Evolutionary conservation across 768 basidiomycete genomes (phyloP), one percentile per base, ranked within the genome.

Genomic region (Xerocomus spinulosus): DNA sequence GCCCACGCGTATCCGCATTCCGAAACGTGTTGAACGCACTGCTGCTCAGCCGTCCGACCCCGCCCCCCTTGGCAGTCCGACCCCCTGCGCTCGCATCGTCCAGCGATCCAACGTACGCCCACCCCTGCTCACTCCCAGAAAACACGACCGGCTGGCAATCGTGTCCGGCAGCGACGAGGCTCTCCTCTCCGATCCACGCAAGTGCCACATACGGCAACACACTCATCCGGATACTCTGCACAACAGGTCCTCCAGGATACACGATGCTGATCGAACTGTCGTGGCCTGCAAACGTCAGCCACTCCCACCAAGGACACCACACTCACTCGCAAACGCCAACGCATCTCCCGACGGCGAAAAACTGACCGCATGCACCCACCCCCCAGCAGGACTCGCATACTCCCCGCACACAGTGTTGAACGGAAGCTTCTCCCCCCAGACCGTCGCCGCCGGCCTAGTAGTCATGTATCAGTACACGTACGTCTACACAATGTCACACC

Each of bases 351-450:
- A 90, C 4, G 95, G 96, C 20, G 95, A 98, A 73, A 99, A 99
- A 2, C 84, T 88, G 40, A 98, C 90, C 17, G 87, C 75, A 57
- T 98, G 96, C 2, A 99, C 93, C 96, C 96, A 99, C 10, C 96
- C 96, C 33, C 96, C 96, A 34, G 85, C 79, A 0, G 91, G 84
- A 58, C 86, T 91, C 30, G 76, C 64, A 64, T 88, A 99, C 66
- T 98, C 96, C 38, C 93, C 96, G 54, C 94, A 98, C 50, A 99
- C 75, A 2, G 96, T 97, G 65, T 94, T 95, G 77, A 98, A 98
- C 0, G 96, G 96, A 0, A 99, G 75, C 58, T 93, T 93, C 49
- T 93, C 92, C n/a, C 96, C 96, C 96, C 96, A 99, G 1, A 93
- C 83, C 20, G 87, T 83, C 3, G 92, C 81, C 33, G 83, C 73